A percentile compares a stretch with the other conserved stretches of the same genome.
phyloP scores from a whole-genome alignment of 306 rosid species.

The Castanospermum australe region DNA sequence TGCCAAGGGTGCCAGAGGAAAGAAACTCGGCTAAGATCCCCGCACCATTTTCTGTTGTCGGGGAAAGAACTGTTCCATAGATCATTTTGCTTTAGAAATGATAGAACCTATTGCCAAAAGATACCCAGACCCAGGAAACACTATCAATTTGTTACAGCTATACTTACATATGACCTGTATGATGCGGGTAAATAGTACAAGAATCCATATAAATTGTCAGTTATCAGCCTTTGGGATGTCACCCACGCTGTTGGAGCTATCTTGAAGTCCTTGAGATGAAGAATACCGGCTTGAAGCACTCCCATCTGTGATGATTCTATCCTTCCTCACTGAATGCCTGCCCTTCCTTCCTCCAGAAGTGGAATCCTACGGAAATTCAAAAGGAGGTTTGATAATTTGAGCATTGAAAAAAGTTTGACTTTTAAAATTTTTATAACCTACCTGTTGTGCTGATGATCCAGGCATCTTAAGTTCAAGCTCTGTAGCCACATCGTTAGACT shows the following conservation, averaged over 20 bases:
- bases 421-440: conserved; percentile 26
- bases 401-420: not conserved
- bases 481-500: conserved; percentile 78
- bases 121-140: not conserved
- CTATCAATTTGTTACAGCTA: not conserved
- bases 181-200: conserved; percentile 15
- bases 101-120: not conserved
- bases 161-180: not conserved
- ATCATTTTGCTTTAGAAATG: conserved; percentile 21
- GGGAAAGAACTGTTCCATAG: conserved; percentile 15
- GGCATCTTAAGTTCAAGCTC: conserved; percentile 96
- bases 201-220: conserved; percentile 28
- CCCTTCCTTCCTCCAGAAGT: conserved; percentile 56
- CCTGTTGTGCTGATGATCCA: conserved; percentile 81
- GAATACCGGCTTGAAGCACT: conserved; percentile 73
- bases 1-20: not conserved
- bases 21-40: not conserved
- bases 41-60: not conserved
- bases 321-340: conserved; percentile 64
- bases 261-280: conserved; percentile 67
- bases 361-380: conserved; percentile 50
- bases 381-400: not conserved
- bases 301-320: conserved; percentile 47
- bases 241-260: conserved; percentile 73
- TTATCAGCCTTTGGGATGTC: conserved; percentile 55